phyloP scores from a whole-genome alignment of 164 flowering plant genomes.

The Tetracentron sinense region DNA sequence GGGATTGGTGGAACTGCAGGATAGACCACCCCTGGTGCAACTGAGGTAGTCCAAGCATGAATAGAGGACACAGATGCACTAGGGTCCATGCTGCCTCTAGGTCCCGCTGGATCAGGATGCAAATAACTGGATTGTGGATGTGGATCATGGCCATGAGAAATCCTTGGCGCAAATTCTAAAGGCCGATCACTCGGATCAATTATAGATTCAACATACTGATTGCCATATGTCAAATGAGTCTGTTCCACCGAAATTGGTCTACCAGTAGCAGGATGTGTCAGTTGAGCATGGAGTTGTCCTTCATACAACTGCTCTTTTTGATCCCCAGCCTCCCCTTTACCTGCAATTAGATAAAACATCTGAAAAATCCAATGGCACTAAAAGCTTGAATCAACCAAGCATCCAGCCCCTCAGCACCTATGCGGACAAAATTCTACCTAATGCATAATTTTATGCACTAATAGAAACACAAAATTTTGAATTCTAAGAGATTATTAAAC shows the following conservation, averaged over 20 bases:
- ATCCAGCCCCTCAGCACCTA: constrained; percentile 11
- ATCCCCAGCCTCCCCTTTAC: constrained; percentile 37
- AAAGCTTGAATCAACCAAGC: not conserved
- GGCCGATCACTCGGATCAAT: constrained; percentile 55
- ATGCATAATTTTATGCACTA: constrained; percentile 5
- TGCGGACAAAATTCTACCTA: constrained; percentile 5
- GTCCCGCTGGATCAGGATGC: constrained; percentile 42
- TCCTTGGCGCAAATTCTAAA: constrained; percentile 58
- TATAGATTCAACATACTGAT: constrained; percentile 29
- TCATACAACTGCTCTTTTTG: constrained; percentile 27
- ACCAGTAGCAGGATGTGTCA: constrained; percentile 29
- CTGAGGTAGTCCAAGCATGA: constrained; percentile 52
- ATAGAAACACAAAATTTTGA: constrained; percentile 4
- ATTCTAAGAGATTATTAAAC: not conserved
- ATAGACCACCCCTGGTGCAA: constrained; percentile 44
- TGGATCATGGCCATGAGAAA: constrained; percentile 37
- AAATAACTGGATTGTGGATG: constrained; percentile 38
- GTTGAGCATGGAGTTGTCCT: constrained; percentile 37
- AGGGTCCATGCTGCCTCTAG: constrained; percentile 35
- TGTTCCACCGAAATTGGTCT: constrained; percentile 33
- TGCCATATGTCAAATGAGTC: constrained; percentile 36
- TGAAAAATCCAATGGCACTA: not conserved
- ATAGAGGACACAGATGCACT: constrained; percentile 36
- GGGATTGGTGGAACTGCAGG: constrained; percentile 52
- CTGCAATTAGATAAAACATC: constrained; percentile 34